Base-by-base conservation (phyloP, 805 yeast genomes). In the Monosporozyma aerobia region DNA sequence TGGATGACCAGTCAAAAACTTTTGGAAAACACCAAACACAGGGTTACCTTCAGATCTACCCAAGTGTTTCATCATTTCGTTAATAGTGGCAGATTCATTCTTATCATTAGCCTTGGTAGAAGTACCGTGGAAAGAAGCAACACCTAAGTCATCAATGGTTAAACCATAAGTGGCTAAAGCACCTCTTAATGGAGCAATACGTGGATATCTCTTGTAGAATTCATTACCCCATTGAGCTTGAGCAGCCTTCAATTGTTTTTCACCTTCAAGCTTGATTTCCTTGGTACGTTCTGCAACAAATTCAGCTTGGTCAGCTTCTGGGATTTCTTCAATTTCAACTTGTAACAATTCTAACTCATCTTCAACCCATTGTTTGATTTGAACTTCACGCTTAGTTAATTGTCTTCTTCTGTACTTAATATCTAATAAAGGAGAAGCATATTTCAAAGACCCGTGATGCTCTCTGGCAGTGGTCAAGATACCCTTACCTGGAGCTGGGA, bases 401-500 rank as follows among this genome's bases (percentile, higher is more conserved):
- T 94, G 98, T 71, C 97, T 82, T 63, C 85, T 78, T 76, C 99
- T 87, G 83, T 94, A 94, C 70, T 85, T 83, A 70, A 94, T 83
- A 71, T 90, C 87, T 75, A 94, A 76, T 73, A 87, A 75, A 56
- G 92, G 85, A 53, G 94, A 75, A 62, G 85, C 81, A 77, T 80
- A 85, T 73, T 85, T 84, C 76, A 84, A 77, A 63, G 77, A 79
- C 62, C 90, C 87, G 62, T 85, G 92, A 67, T 83, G 82, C 76
- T 95, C 99, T 68, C 95, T 85, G 54, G 99, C 99, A 68, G 96
- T 89, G 56, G 99, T 94, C 78, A 94, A 80, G 61, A 94, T 87
- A 85, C 99, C 99, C 77, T 92, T 89, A 72, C 99, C 99, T 74
- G 99, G 99, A 68, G 99, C 99, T 60, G 99, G 99, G 60, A 94